Base-by-base conservation (phyloP, 176 grass and related monocot genomes). In the Carex scoparia region DNA sequence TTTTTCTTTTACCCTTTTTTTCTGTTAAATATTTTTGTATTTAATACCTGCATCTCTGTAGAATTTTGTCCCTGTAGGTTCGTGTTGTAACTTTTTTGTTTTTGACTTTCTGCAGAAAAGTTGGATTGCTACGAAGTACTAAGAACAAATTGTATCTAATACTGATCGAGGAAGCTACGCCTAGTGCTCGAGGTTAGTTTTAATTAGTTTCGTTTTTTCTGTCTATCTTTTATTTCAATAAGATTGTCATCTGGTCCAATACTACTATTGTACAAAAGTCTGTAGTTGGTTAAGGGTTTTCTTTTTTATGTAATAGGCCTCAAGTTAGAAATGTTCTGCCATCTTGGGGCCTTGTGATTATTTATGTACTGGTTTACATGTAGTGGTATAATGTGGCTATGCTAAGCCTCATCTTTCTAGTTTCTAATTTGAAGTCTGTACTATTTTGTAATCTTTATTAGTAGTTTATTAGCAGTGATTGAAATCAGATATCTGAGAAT, bases 81-180 rank as follows among this genome's bases (percentile, higher is more conserved):
- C 15, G 18, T 69, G 1, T 69, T 15, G 27, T 55, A 55, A 56
- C 49, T 8, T 57, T 2, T 30, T 30, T 48, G 18, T 11, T 62
- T 40, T 23, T 27, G 65, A 64, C 73, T 88, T 89, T 88, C 3
- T 95, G 77, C 88, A 94, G 96, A 85, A 86, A 98, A 80, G 83
- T 94, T 84, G 91, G 89, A 78, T 89, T 98, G 84, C 62, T 98
- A 40, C 83, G 85, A 67, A 95, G 93, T 92, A 92, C 87, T 68
- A 69, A 86, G 79, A 89, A 92, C 69, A 98, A 98, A 83, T 63
- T 95, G 18, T 94, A 98, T 89, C 37, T 95, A 66, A 64, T 95
- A 69, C 60, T 87, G 37, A 81, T 92, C 71, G 90, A 94, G 18
- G 81, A 87, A 79, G 80, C 83, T 61, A 77, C 69, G 79, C 70